A percentile compares a stretch with the other conserved stretches of the same genome.
Evolutionary conservation across 306 rosid species (phyloP).

Genomic region (Biancaea sappan): DNA sequence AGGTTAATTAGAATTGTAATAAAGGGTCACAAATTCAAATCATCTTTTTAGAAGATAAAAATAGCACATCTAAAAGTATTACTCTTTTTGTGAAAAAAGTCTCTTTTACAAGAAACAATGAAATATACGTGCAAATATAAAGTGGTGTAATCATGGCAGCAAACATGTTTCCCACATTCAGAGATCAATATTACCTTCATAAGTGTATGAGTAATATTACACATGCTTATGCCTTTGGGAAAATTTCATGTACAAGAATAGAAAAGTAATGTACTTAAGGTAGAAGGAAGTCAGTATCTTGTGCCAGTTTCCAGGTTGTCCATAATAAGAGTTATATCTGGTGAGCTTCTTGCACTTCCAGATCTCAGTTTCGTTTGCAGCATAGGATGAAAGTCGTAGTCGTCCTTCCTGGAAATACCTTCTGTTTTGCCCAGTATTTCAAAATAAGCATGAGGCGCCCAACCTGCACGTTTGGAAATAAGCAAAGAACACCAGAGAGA

Average conservation of each 20-base stretch:
- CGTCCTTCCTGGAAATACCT: not conserved
- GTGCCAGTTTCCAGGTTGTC: not conserved
- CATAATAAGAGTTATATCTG: not conserved
- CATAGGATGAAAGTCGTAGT: not conserved
- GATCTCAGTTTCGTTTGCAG: conserved; percentile 9
- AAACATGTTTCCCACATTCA: not conserved
- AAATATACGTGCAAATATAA: too few species aligned
- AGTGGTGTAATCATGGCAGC: too few species aligned
- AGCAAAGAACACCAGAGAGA: not conserved
- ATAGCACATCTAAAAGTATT: too few species aligned
- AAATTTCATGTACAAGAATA: not conserved
- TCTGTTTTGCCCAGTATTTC: conserved; percentile 27
- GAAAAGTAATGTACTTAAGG: not conserved
- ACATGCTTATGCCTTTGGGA: not conserved
- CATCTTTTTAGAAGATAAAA: too few species aligned
- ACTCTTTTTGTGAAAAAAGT: too few species aligned
- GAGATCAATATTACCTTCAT: not conserved
- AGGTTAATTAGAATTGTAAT: too few species aligned
- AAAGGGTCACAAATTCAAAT: too few species aligned
- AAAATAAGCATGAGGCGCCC: conserved; percentile 45
- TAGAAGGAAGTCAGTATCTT: not conserved
- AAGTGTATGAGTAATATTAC: not conserved
- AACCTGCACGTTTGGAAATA: conserved; percentile 28
- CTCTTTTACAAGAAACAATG: too few species aligned
- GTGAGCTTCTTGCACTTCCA: not conserved